phyloP scores from a whole-genome alignment of 306 rosid genomes.

The Cucurbita argyrosperma region DNA sequence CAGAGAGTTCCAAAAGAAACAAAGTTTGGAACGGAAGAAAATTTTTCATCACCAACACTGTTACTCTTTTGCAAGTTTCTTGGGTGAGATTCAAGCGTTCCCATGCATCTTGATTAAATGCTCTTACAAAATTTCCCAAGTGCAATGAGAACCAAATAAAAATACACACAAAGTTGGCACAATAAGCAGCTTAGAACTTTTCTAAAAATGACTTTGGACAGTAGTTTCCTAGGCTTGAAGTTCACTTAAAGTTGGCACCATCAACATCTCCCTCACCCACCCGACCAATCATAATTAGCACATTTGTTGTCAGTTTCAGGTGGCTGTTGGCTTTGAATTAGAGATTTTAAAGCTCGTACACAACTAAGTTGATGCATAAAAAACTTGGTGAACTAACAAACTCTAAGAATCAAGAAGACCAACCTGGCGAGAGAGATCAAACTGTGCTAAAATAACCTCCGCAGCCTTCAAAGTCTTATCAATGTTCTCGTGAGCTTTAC shows the following conservation, averaged over 20 bases:
- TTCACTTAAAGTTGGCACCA: background rate
- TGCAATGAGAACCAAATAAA: background rate
- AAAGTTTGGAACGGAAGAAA: background rate
- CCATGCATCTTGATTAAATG: background rate
- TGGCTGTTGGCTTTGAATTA: background rate
- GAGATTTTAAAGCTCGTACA: background rate
- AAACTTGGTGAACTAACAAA: background rate
- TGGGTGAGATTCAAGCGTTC: background rate
- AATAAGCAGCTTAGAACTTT: background rate
- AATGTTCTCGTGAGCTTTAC: slow-evolving; percentile 94
- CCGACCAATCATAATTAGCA: background rate
- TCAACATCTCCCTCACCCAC: background rate
- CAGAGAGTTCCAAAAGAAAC: no score
- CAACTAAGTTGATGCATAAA: background rate
- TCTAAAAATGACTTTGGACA: background rate
- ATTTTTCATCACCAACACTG: background rate
- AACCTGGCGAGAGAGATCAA: slow-evolving; percentile 89
- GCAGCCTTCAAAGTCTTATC: slow-evolving; percentile 87
- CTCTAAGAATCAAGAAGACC: slow-evolving; percentile 2
- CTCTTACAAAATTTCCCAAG: background rate
- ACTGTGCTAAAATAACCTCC: slow-evolving; percentile 67
- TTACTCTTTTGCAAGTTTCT: background rate
- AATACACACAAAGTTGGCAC: background rate
- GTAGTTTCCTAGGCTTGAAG: background rate
- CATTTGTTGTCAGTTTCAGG: background rate